These are phyloP conservation scores for Curvularia eragrostidis DNA, from an alignment of 2,329 filamentous ascomycete genomes.

Conservation along the genomic window DNA sequence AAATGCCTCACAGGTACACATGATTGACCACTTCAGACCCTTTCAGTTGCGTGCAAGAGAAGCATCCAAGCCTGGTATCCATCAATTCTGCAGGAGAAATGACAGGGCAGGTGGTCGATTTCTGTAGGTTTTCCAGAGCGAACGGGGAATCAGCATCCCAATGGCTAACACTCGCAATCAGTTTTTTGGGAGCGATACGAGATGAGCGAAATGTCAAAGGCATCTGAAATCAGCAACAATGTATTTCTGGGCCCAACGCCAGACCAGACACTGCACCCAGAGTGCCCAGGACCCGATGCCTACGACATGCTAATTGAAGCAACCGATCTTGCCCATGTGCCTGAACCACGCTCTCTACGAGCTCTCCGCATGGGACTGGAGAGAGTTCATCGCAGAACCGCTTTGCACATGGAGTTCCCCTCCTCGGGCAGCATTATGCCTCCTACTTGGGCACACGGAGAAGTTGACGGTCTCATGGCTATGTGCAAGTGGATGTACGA, in stretches of 20 bases:
- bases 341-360: conserved; percentile 70
- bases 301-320: conserved; percentile 90
- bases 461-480: conserved; percentile 83
- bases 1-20: neutral
- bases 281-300: conserved; percentile 57
- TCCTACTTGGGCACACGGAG: conserved; percentile 80
- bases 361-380: conserved; percentile 64
- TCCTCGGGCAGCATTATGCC: conserved; percentile 92
- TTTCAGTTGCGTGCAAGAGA: conserved; percentile 66
- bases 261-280: conserved; percentile 63
- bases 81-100: conserved; percentile 73
- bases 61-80: conserved; percentile 73
- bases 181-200: conserved; percentile 84
- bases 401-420: conserved; percentile 78
- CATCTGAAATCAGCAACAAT: conserved; percentile 86
- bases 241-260: conserved; percentile 91
- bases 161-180: conserved; percentile 29
- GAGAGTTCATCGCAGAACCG: conserved; percentile 53
- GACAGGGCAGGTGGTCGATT: conserved; percentile 83
- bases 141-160: too few relatives aligned
- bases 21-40: conserved; percentile 33
- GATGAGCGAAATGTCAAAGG: conserved; percentile 92
- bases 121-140: conserved; percentile 68
- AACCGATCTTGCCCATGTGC: conserved; percentile 80
- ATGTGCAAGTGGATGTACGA: conserved; percentile 91